A percentile compares a stretch with the other conserved stretches of the same genome.
Evolutionary conservation across 2,329 filamentous ascomycete species (phyloP).

Genomic region (Colletotrichum lini): DNA sequence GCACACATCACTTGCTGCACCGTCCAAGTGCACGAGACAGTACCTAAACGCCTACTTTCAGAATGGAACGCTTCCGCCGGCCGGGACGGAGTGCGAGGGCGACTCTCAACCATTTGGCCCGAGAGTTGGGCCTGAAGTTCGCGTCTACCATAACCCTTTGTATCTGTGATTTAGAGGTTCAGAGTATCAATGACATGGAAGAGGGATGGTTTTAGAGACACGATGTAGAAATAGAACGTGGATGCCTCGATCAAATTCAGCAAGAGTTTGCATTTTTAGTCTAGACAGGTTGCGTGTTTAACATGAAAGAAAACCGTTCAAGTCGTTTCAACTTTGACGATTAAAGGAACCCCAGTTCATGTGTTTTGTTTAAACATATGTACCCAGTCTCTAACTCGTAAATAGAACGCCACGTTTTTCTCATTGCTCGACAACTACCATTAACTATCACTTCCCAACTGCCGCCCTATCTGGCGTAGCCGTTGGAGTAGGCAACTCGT

Average conservation of each 20-base stretch:
- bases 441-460: no score
- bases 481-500: neutral
- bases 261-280: neutral
- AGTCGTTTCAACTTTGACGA: no score
- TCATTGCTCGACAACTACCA: no score
- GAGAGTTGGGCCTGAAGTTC: neutral
- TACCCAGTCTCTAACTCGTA: no score
- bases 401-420: no score
- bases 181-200: no score
- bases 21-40: constrained; percentile 60
- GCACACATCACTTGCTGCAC: constrained; percentile 65
- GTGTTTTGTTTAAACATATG: no score
- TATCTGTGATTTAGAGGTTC: neutral
- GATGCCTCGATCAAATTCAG: no score
- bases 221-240: neutral
- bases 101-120: constrained; percentile 59
- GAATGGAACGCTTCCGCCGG: constrained; percentile 59
- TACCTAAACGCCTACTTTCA: constrained; percentile 62
- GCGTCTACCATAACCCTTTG: neutral
- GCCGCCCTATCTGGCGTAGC: neutral
- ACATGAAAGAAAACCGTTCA: no score
- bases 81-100: constrained; percentile 61
- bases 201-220: no score
- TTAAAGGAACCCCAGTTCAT: no score
- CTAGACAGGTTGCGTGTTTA: no score